Evolutionary conservation across 2,329 filamentous ascomycete species (phyloP).

Genomic region (Hypoxylon sp.): DNA sequence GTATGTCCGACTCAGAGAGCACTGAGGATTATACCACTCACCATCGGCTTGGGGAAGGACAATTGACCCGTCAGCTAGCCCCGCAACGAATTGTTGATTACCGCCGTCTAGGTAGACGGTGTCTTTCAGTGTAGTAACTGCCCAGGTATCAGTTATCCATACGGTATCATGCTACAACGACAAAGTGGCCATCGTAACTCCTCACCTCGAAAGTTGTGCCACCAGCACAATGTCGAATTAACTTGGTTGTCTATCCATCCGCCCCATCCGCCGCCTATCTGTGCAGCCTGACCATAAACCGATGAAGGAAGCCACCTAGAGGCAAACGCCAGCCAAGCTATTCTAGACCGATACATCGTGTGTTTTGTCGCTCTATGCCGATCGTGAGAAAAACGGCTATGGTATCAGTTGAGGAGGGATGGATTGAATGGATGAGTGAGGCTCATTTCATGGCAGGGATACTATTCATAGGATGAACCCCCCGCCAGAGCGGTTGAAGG

Average conservation of each 20-base stretch:
- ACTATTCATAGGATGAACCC: constrained; percentile 25
- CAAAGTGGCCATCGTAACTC: constrained; percentile 49
- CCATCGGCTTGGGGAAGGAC: constrained; percentile 57
- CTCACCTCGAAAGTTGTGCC: constrained; percentile 62
- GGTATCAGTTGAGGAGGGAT: constrained; percentile 30
- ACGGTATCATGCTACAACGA: background rate
- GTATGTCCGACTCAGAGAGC: background rate
- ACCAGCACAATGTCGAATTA: constrained; percentile 72
- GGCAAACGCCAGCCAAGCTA: constrained; percentile 51
- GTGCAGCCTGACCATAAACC: constrained; percentile 58
- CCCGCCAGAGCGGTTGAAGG: constrained; percentile 27
- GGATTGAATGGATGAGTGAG: constrained; percentile 31
- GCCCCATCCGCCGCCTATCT: constrained; percentile 42
- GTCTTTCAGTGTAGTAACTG: constrained; percentile 72
- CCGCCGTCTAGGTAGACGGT: constrained; percentile 78
- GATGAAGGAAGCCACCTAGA: constrained; percentile 52
- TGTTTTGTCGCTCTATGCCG: constrained; percentile 31
- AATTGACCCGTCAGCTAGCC: constrained; percentile 62
- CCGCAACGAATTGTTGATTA: constrained; percentile 66
- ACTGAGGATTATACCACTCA: constrained; percentile 54
- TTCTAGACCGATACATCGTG: constrained; percentile 52
- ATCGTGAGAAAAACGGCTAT: constrained; percentile 32
- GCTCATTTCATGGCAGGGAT: constrained; percentile 48
- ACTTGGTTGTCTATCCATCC: constrained; percentile 68
- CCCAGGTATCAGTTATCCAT: constrained; percentile 43